A percentile compares a stretch with the other conserved stretches of the same genome.
These are phyloP conservation scores for Chalciporus chontae DNA, from an alignment of 768 basidiomycete species.

Conservation along the genomic window DNA sequence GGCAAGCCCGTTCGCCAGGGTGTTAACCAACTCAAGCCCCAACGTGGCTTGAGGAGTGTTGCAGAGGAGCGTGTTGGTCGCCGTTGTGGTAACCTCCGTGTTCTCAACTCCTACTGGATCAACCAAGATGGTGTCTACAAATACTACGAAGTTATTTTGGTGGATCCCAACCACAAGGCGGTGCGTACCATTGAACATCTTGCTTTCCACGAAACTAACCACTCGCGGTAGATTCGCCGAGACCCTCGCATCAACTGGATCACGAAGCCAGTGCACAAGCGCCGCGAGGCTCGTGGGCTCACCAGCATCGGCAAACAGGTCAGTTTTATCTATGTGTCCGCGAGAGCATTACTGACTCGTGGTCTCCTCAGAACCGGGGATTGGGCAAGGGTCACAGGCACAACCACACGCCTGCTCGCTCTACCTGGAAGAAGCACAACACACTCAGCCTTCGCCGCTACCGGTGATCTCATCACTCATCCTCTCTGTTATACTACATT, in stretches of 20 bases:
- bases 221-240: slow-evolving; percentile 68
- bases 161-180: slow-evolving; percentile 93
- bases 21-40: slow-evolving; percentile 99
- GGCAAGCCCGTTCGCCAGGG: slow-evolving; percentile 99
- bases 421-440: slow-evolving; percentile 99
- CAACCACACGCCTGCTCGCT: slow-evolving; percentile 89
- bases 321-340: slow-evolving; percentile 14
- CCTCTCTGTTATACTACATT: slow-evolving; percentile 11
- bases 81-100: slow-evolving; percentile 94
- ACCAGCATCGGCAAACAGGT: slow-evolving; percentile 95
- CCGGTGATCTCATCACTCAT: slow-evolving; percentile 48
- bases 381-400: slow-evolving; percentile 91
- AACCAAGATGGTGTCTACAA: slow-evolving; percentile 99
- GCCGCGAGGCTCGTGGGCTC: slow-evolving; percentile 95
- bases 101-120: slow-evolving; percentile 98
- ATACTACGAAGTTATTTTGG: slow-evolving; percentile 98
- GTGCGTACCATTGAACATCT: slow-evolving; percentile 44
- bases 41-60: slow-evolving; percentile 86
- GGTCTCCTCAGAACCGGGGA: slow-evolving; percentile 75
- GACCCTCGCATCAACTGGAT: slow-evolving; percentile 99
- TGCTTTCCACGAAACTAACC: slow-evolving; percentile 9
- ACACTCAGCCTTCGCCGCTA: slow-evolving; percentile 89
- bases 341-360: background rate
- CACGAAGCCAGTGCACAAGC: slow-evolving; percentile 96
- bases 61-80: slow-evolving; percentile 98